phyloP scores from a whole-genome alignment of 1,284 basidiomycete species.

The Tilletia horrida region DNA sequence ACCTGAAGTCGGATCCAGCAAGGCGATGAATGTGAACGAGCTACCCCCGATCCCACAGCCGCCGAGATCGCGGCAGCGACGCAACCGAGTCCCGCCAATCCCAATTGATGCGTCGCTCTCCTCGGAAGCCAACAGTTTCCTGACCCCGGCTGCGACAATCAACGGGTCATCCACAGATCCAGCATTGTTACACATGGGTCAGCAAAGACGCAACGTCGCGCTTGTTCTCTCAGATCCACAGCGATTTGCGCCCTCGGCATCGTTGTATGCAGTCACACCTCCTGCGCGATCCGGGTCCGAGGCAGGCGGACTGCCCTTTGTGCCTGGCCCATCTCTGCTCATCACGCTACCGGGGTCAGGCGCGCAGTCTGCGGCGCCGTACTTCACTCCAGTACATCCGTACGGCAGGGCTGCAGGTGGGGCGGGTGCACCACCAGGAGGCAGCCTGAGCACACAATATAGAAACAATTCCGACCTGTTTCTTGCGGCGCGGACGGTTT shows the following conservation, averaged over 20 bases:
- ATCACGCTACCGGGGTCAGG: slow-evolving; percentile 8
- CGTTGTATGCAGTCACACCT: neutral
- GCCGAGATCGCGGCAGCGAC: neutral
- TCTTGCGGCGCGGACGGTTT: slow-evolving; percentile 38
- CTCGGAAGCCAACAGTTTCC: slow-evolving; percentile 9
- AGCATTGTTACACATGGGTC: slow-evolving; percentile 6
- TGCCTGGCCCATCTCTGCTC: neutral
- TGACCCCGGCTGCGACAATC: neutral
- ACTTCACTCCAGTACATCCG: slow-evolving; percentile 44
- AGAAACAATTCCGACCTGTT: slow-evolving; percentile 41
- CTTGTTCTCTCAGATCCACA: slow-evolving; percentile 11
- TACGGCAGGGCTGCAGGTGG: slow-evolving; percentile 41
- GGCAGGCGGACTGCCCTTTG: slow-evolving; percentile 5
- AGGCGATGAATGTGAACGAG: neutral
- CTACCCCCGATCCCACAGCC: neutral
- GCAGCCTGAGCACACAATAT: slow-evolving; percentile 41
- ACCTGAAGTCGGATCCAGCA: neutral
- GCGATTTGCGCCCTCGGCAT: neutral
- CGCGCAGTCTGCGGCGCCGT: slow-evolving; percentile 26
- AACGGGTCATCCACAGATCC: slow-evolving; percentile 6
- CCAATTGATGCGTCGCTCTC: slow-evolving; percentile 6
- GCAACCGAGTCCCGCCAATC: neutral
- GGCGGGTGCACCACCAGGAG: slow-evolving; percentile 36
- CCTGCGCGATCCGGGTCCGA: slow-evolving; percentile 6
- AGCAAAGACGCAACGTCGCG: slow-evolving; percentile 3